Evolutionary conservation across 768 basidiomycete species (phyloP).

Genomic region (Crucibulum laeve): DNA sequence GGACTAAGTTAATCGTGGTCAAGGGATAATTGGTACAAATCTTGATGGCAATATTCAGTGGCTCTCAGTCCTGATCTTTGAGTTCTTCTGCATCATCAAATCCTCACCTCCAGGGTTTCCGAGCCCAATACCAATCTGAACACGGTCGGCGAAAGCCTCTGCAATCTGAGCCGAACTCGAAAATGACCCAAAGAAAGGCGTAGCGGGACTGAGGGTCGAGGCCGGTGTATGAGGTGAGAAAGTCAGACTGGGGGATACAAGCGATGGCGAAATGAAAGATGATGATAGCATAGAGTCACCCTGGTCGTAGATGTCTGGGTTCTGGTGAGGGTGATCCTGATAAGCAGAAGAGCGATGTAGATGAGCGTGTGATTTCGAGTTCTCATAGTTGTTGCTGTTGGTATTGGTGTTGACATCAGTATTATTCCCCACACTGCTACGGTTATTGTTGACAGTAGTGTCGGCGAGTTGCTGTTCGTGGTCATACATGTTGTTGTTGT

Average conservation of each 20-base stretch:
- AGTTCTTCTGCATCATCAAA: too few species aligned
- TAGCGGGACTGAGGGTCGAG: conserved; percentile 65
- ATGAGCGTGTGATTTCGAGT: conserved; percentile 3
- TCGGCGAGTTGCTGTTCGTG: conserved; percentile 13
- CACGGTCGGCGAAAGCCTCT: neutral
- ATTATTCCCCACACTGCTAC: too few species aligned
- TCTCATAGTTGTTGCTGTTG: conserved; percentile 3
- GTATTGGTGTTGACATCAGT: too few species aligned
- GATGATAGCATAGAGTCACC: conserved; percentile 11
- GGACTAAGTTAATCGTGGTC: too few species aligned
- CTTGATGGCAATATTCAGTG: too few species aligned
- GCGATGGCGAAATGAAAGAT: conserved; percentile 41
- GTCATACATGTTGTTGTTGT: conserved; percentile 15
- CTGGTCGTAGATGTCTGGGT: conserved; percentile 14
- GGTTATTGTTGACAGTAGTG: conserved; percentile 20
- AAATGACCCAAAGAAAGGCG: conserved; percentile 68
- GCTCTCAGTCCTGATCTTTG: too few species aligned
- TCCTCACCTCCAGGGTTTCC: too few species aligned
- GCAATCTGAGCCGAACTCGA: conserved; percentile 17
- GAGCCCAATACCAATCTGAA: neutral
- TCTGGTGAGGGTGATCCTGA: conserved; percentile 3
- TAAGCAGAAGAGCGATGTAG: neutral
- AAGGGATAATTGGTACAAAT: too few species aligned
- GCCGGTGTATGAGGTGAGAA: conserved; percentile 58
- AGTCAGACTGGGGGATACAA: conserved; percentile 65